Conservation (phyloP, 2,329 filamentous ascomycete species). For the Microdochium nivale region DNA sequence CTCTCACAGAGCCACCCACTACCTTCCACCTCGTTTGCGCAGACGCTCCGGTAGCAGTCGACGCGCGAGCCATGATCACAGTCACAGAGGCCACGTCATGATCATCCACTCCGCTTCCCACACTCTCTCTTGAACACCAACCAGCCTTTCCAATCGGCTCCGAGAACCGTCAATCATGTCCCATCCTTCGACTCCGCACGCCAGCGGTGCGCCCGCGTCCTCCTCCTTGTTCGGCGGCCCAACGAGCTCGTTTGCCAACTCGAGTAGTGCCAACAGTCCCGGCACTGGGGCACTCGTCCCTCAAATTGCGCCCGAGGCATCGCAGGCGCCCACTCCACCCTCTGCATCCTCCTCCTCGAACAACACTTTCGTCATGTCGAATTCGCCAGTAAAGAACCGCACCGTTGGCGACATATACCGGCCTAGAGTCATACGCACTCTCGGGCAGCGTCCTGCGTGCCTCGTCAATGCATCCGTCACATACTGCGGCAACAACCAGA, state of each 20-base stretch:
- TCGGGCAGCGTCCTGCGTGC: constrained; percentile 80
- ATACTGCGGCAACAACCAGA: constrained; percentile 95
- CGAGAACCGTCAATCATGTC: background rate
- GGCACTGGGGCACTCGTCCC: constrained; percentile 11
- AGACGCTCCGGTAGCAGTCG: background rate
- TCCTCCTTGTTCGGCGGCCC: constrained; percentile 24
- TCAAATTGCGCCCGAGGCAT: constrained; percentile 19
- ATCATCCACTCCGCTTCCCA: too few species aligned
- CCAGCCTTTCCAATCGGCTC: background rate
- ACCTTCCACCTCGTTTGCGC: background rate
- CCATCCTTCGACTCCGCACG: constrained; percentile 12
- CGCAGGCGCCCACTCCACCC: constrained; percentile 30
- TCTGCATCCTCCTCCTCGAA: constrained; percentile 47
- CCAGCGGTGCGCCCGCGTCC: constrained; percentile 3
- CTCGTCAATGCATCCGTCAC: constrained; percentile 97
- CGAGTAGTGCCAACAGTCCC: constrained; percentile 13
- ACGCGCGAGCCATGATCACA: background rate
- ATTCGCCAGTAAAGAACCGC: constrained; percentile 64
- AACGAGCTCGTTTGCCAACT: constrained; percentile 8
- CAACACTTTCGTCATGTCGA: constrained; percentile 87
- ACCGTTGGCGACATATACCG: constrained; percentile 66
- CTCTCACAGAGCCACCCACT: background rate
- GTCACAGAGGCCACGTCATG: too few species aligned
- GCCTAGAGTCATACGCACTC: constrained; percentile 71
- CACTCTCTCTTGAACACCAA: too few species aligned